Percentiles rank a stretch among this genome's conserved stretches.
phyloP scores from a whole-genome alignment of 2,329 filamentous ascomycete genomes.

The Rasamsonia emersonii region DNA sequence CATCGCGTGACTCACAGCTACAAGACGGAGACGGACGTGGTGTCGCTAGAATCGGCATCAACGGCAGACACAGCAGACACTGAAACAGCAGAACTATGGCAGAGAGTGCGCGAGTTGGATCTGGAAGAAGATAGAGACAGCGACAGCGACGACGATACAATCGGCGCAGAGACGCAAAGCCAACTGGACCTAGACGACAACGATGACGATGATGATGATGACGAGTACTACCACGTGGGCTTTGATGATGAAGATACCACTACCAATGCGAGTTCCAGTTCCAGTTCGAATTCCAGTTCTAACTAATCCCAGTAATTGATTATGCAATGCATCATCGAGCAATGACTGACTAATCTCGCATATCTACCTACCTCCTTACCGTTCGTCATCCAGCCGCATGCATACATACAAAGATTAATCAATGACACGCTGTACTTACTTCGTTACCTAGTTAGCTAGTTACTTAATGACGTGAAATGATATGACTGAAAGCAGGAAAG shows the following conservation, averaged over 20 bases:
- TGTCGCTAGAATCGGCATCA: constrained; percentile 4
- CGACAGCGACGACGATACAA: constrained; percentile 1
- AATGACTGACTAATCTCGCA: no score
- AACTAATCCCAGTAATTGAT: no score
- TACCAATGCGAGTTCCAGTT: no score
- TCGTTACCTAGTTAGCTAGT: no score
- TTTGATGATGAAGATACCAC: constrained; percentile 4
- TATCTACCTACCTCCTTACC: no score
- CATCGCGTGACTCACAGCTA: constrained; percentile 25
- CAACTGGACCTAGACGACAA: constrained; percentile 6
- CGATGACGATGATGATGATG: constrained; percentile 8
- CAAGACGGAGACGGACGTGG: constrained; percentile 13
- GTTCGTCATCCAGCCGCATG: no score
- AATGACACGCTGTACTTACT: no score
- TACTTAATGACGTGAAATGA: neutral
- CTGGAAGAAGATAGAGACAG: no score
- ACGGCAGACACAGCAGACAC: neutral
- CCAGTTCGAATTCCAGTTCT: no score
- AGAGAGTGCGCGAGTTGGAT: no score
- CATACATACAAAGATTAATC: neutral
- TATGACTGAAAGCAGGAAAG: neutral
- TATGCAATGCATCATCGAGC: no score
- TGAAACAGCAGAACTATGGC: no score
- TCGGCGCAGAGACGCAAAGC: neutral
- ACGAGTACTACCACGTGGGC: constrained; percentile 4